Evolutionary conservation across 2,329 filamentous ascomycete genomes (phyloP), one percentile per base, ranked within the genome.

Genomic region (Pseudopyricularia cyperi): DNA sequence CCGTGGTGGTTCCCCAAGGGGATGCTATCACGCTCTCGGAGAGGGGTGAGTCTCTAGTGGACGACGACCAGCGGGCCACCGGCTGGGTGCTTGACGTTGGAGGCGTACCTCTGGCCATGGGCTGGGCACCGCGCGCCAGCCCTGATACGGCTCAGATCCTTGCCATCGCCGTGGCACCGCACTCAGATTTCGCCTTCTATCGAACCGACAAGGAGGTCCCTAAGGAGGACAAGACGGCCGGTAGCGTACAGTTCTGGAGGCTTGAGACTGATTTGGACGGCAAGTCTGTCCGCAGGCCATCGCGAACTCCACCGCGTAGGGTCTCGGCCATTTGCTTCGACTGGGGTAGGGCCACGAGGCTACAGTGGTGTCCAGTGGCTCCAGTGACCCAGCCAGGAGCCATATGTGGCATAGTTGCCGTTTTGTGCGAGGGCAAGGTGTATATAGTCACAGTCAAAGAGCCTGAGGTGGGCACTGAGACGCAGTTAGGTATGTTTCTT

Each of bases 41-140:
- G 4, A 54, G 50, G 2, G 60, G 59, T 0, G 48, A 56, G 8
- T 56, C 57, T 3, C 2, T 44, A 15, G 24, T 19, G 9, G 26
- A 55, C 3, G 51, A 54, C 9, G 53, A 53, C 15, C 52, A 44
- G 19, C 35, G 24, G 17, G 47, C 58, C n/a, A 28, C 59, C 57
- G 76, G 75, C 4, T 80, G 75, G 74, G 64, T 79, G 56, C 58
- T 82, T 14, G 73, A 82, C 53, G 67, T 71, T 0, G 76, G 75
- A 11, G 77, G 77, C 49, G 68, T 79, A 14, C 70, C 77, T 4
- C 62, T 75, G 4, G 66, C 70, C 26, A 71, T 80, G 62, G 71
- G 69, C 47, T 82, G 78, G 78, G 73, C 71, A 1, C 71, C 73
- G 2, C 57, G 63, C 2, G 58, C 60, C 3, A 62, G 62, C 14